Evolutionary conservation across 106 monocot species (phyloP).

Genomic region (Cymbidium sinense): DNA sequence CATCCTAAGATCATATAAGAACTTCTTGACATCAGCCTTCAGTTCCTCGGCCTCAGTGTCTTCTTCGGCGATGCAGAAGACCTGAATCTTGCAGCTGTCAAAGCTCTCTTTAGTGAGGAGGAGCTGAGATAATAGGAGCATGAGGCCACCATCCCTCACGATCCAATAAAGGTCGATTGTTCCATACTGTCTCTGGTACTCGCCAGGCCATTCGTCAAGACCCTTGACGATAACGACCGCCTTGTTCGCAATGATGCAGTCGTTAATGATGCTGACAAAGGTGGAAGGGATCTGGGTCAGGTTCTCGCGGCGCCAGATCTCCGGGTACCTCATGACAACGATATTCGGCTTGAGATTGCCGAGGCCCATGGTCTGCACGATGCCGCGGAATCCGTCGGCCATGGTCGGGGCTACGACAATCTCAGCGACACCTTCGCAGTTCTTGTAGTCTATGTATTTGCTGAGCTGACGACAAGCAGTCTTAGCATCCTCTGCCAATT

Average conservation of each 20-base stretch:
- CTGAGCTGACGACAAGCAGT: constrained; percentile 71
- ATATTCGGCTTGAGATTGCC: constrained; percentile 98
- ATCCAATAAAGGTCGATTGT: constrained; percentile 99
- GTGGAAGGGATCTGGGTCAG: constrained; percentile 85
- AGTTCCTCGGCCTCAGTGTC: constrained; percentile 89
- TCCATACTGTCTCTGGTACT: constrained; percentile 92
- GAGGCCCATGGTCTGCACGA: constrained; percentile 96
- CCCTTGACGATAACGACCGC: constrained; percentile 97
- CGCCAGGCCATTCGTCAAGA: constrained; percentile 96
- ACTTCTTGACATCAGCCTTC: constrained; percentile 87
- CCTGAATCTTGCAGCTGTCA: constrained; percentile 94
- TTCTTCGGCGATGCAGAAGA: constrained; percentile 98
- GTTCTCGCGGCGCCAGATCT: constrained; percentile 96
- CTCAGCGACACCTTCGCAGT: constrained; percentile 92
- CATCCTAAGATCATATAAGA: constrained; percentile 93
- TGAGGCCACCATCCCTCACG: constrained; percentile 93
- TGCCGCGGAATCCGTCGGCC: constrained; percentile 88
- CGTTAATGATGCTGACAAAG: constrained; percentile 92
- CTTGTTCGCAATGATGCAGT: constrained; percentile 95
- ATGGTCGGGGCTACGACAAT: constrained; percentile 84
- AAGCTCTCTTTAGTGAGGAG: constrained; percentile 90
- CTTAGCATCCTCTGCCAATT: constrained; percentile 87
- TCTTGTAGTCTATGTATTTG: constrained; percentile 91
- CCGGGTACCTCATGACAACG: constrained; percentile 95
- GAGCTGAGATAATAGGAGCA: constrained; percentile 93